phyloP scores from a whole-genome alignment of 2,329 filamentous ascomycete genomes.

The Annulohypoxylon truncatum region DNA sequence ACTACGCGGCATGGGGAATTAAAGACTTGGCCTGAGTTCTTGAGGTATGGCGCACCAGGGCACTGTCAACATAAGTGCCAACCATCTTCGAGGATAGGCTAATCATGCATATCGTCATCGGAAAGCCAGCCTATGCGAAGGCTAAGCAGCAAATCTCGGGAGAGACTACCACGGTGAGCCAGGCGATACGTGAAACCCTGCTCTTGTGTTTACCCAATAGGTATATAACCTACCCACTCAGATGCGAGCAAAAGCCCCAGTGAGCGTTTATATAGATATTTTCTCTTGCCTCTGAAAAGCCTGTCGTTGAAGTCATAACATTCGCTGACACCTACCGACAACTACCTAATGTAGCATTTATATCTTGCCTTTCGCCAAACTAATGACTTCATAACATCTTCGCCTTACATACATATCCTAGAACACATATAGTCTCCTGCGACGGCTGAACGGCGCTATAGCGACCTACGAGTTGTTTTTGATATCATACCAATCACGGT shows the following conservation, averaged over 20 bases:
- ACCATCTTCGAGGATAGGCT: neutral
- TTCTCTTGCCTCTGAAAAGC: neutral
- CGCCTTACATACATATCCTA: too few relatives aligned
- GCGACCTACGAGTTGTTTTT: too few relatives aligned
- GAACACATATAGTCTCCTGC: too few relatives aligned
- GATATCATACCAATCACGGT: neutral
- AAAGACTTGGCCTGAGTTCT: neutral
- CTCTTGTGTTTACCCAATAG: too few relatives aligned
- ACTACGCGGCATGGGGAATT: neutral
- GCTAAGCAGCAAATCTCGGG: too few relatives aligned
- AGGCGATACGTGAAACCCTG: too few relatives aligned
- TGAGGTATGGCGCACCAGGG: neutral
- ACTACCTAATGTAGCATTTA: too few relatives aligned
- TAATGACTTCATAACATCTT: too few relatives aligned
- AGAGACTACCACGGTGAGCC: too few relatives aligned
- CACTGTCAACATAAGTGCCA: neutral
- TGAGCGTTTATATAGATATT: neutral
- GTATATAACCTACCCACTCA: neutral
- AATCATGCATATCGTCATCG: neutral
- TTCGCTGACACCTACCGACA: too few relatives aligned
- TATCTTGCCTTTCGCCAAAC: too few relatives aligned
- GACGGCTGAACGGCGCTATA: too few relatives aligned
- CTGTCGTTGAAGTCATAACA: neutral
- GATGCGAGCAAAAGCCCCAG: neutral
- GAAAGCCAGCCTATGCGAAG: neutral